Conservation (phyloP, 352 stramenopile species). For the Vaucheria bursata region DNA sequence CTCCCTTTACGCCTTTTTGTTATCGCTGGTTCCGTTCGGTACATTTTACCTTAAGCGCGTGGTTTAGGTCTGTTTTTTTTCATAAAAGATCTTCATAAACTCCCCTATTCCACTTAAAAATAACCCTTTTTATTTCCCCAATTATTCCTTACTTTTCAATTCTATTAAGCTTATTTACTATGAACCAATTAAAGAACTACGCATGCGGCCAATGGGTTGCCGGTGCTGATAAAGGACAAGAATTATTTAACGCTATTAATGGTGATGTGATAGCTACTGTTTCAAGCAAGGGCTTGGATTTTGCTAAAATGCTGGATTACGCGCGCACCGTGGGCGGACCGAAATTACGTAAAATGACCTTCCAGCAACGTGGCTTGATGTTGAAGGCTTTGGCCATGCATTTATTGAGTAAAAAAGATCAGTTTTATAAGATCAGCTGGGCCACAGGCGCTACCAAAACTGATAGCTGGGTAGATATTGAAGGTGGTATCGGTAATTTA, state of each 20-base stretch:
- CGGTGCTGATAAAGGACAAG: neutral
- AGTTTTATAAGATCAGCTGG: neutral
- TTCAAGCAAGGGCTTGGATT: neutral
- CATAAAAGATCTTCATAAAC: too few relatives aligned
- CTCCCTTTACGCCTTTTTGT: too few relatives aligned
- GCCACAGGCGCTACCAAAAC: neutral
- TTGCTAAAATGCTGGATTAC: neutral
- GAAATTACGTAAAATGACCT: neutral
- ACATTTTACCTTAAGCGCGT: too few relatives aligned
- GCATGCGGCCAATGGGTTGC: neutral
- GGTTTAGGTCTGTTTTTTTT: too few relatives aligned
- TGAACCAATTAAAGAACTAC: neutral
- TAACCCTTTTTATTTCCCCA: too few relatives aligned
- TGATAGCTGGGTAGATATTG: conserved; percentile 3
- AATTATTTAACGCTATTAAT: neutral
- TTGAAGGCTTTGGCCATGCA: neutral
- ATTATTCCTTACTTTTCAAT: too few relatives aligned
- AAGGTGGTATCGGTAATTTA: neutral
- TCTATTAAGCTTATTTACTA: too few relatives aligned
- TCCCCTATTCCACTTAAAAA: too few relatives aligned
- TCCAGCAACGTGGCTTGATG: neutral
- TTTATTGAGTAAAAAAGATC: neutral
- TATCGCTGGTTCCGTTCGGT: too few relatives aligned
- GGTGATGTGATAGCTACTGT: neutral
- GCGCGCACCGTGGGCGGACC: neutral